Conservation (phyloP, 2,329 filamentous ascomycete genomes). For the Cercospora beticola region DNA sequence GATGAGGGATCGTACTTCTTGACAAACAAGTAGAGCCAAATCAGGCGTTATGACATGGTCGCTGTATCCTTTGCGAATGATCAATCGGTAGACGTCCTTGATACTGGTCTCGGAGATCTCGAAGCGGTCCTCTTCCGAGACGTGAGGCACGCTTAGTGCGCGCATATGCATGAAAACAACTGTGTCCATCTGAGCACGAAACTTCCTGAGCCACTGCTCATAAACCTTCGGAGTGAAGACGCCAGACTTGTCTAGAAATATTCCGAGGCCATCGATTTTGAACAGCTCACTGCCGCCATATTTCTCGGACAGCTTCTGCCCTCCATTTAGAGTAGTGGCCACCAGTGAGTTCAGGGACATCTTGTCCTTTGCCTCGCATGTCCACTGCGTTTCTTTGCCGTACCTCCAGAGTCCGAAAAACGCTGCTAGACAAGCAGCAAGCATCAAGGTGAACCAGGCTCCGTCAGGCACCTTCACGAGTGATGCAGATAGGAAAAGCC, state of each 20-base stretch:
- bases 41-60: conserved; percentile 30
- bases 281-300: conserved; percentile 43
- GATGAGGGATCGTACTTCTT: conserved; percentile 22
- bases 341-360: conserved; percentile 52
- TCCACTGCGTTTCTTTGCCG: conserved; percentile 76
- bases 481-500: conserved; percentile 66
- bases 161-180: conserved; percentile 32
- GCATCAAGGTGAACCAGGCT: conserved; percentile 72
- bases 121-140: conserved; percentile 25
- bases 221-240: conserved; percentile 38
- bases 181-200: conserved; percentile 28
- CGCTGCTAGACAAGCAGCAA: conserved; percentile 60
- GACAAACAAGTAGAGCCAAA: conserved; percentile 26
- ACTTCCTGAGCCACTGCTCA: conserved; percentile 29
- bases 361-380: conserved; percentile 62
- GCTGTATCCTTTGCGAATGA: conserved; percentile 28
- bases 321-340: conserved; percentile 37
- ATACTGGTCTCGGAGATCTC: conserved; percentile 25
- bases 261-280: conserved; percentile 56
- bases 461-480: conserved; percentile 71
- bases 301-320: conserved; percentile 12
- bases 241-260: conserved; percentile 77
- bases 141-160: conserved; percentile 25
- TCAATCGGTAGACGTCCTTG: conserved; percentile 29
- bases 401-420: conserved; percentile 74